Base-by-base conservation (phyloP, 225 moss, liverwort and hornwort genomes). In the Sphagnum tenellum region DNA sequence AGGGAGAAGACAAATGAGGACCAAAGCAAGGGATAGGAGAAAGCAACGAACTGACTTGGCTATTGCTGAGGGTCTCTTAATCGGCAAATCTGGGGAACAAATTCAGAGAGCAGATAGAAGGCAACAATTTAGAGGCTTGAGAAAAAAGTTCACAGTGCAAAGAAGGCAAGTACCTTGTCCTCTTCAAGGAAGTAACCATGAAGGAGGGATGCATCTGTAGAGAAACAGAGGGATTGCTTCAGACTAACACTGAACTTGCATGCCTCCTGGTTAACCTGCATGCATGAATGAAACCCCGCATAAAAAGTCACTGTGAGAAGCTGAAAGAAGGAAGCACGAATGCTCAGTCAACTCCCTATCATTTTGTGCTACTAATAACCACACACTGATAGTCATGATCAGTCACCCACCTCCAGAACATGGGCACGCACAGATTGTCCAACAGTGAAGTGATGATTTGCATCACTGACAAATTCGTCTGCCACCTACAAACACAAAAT, bases 361-460 rank as follows among this genome's bases (percentile, higher is more conserved):
- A 12, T 14, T 5, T 11, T 11, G 56, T 57, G 56, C 56, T 57
- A 29, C 29, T 57, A 14, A 14, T 57, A 5, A 14, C 12, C 12
- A 57, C 3, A 57, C 3, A 57, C 14, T 57, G 4, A 57, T 3
- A 12, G 0, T 11, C 5, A 61, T 8, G 46, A 46, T 9, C 4
- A 14, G 63, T 45, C 56, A 46, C 53, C 14, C 12, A 89, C 98
- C 85, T 93, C 86, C 49, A 93, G 76, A 48, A 98, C 82, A 77
- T 93, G 87, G 49, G 93, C 93, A 69, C 90, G 92, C 54, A 98
- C 98, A 70, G 93, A 90, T 66, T 98, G 93, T 53, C 98, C 98
- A 73, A 87, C 70, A 74, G 45, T 75, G 72, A 85, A 98, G 66
- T 79, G 73, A 29, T 86, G 67, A 12, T 65, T 80, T n/a, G 90